Evolutionary conservation across 768 basidiomycete species (phyloP), one percentile per base, ranked within the genome.

Genomic region (Kockovaella imperatae): DNA sequence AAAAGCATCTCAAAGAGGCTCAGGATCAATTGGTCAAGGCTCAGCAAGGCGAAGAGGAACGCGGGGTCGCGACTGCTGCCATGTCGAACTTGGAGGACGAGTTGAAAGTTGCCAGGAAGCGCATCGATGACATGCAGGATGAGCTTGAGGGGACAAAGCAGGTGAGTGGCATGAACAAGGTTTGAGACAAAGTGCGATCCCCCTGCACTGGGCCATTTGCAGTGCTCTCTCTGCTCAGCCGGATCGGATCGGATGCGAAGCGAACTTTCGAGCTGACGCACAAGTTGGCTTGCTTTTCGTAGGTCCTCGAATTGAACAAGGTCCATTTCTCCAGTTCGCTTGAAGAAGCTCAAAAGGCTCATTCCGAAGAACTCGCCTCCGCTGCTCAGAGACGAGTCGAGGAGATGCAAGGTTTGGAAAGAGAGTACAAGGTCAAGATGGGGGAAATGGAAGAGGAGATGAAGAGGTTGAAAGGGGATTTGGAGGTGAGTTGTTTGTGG

Each of bases 231-330:
- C n/a, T n/a, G n/a, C n/a, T n/a, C n/a, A n/a, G n/a, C n/a, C n/a
- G n/a, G n/a, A n/a, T n/a, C n/a, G n/a, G n/a, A n/a, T n/a, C n/a
- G n/a, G n/a, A n/a, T n/a, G n/a, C n/a, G n/a, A n/a, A n/a, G n/a
- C n/a, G n/a, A n/a, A n/a, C n/a, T n/a, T n/a, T n/a, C n/a, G 8
- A 31, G 26, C 53, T 28, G 39, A 35, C 25, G 18, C 13, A n/a
- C 20, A 4, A 15, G 28, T 4, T 35, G 34, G 14, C 24, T 38
- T 30, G 32, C 17, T 4, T 29, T 29, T 25, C 24, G 14, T 41
- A 64, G 62, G 52, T 54, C n/a, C 42, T 60, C 10, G 59, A 56
- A 35, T 60, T 64, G 62, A 64, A 64, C 52, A 64, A 60, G 45
- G 47, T 47, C 6, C 57, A 59, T 41, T 62, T 62, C 45, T 45